Evolutionary conservation across 345 rosid genomes (phyloP).

Genomic region (Eucalyptus polybractea): DNA sequence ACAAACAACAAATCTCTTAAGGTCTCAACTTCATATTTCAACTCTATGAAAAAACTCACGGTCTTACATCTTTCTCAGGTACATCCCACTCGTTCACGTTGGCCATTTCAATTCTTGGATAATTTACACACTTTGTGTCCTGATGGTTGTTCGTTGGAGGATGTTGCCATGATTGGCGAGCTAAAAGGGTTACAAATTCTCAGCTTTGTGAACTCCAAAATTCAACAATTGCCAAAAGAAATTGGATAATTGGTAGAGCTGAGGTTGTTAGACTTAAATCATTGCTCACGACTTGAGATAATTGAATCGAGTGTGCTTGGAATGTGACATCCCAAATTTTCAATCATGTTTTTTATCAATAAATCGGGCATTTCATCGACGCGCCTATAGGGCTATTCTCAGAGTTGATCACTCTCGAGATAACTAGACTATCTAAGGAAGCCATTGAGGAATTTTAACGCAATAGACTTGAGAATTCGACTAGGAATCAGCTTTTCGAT

Average conservation of each 20-base stretch:
- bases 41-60: neutral
- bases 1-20: neutral
- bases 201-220: neutral
- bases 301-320: neutral
- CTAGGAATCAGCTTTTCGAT: no score
- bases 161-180: neutral
- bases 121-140: neutral
- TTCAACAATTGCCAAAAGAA: neutral
- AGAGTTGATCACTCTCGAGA: no score
- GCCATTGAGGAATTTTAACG: no score
- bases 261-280: neutral
- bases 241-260: neutral
- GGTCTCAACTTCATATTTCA: neutral
- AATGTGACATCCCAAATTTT: neutral
- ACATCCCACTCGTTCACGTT: neutral
- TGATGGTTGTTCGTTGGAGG: neutral
- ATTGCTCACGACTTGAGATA: neutral
- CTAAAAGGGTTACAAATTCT: neutral
- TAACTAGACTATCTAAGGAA: no score
- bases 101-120: neutral
- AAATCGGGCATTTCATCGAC: no score
- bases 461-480: no score
- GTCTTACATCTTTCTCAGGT: neutral
- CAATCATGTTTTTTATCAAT: no score
- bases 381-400: no score